These are phyloP conservation scores for Phaeosphaeriaceae sp. DNA, from an alignment of 2,329 filamentous ascomycete species.

Conservation along the genomic window DNA sequence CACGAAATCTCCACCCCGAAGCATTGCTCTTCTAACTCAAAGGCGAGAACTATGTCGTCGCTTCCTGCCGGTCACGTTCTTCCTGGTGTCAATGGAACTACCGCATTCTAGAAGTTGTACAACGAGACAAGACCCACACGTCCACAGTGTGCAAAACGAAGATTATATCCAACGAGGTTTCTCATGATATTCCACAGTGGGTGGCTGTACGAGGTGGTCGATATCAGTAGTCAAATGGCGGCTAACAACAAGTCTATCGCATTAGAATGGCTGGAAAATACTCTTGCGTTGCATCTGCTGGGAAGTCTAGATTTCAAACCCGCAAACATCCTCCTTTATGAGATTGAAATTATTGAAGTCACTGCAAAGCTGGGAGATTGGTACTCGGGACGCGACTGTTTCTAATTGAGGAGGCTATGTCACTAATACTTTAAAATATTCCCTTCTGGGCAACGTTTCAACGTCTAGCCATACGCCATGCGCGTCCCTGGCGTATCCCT, in stretches of 20 bases:
- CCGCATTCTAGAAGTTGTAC: conserved; percentile 12
- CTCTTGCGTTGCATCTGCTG: conserved; percentile 16
- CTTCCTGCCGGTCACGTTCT: conserved; percentile 17
- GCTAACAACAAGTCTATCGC: conserved; percentile 4
- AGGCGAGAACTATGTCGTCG: conserved; percentile 16
- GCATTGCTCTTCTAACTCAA: conserved; percentile 11
- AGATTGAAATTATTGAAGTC: conserved; percentile 8
- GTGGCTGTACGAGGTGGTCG: conserved; percentile 21
- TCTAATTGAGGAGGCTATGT: conserved; percentile 2
- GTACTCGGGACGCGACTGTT: conserved; percentile 16
- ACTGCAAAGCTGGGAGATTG: conserved; percentile 22
- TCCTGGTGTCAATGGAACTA: conserved; percentile 18
- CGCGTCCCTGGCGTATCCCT: conserved; percentile 23
- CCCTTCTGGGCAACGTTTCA: conserved; percentile 9
- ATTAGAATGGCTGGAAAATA: conserved; percentile 22
- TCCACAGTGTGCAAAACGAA: conserved; percentile 21
- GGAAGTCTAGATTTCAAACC: conserved; percentile 20
- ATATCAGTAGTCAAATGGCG: background rate
- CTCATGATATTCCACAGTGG: conserved; percentile 12
- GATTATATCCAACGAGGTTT: conserved; percentile 10
- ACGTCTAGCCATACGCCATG: conserved; percentile 20
- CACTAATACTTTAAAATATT: conserved; percentile 18
- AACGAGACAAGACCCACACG: conserved; percentile 16
- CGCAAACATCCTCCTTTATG: conserved; percentile 21
- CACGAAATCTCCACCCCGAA: background rate